Base-by-base conservation (phyloP, 225 moss, liverwort and hornwort species). In the Ulota crispa region DNA sequence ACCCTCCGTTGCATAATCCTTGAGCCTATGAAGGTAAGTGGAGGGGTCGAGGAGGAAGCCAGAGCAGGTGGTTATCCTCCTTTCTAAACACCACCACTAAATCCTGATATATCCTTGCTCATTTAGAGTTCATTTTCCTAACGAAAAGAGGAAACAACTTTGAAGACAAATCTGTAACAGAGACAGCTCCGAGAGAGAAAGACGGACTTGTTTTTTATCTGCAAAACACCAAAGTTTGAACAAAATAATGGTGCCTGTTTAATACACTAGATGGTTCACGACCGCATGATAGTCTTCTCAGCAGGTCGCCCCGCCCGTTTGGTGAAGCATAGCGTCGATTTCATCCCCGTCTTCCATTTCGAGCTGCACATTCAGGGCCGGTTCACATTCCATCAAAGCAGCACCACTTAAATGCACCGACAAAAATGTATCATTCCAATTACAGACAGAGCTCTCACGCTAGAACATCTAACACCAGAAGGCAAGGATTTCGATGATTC, bases 321-420 rank as follows among this genome's bases (percentile, higher is more conserved):
- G 89, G 50, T 89, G 89, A 45, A 89, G 87, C 89, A 89, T 87
- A 56, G 89, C 89, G 45, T 89, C 85, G 36, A 89, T 89, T 79
- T 89, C 89, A 72, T 89, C 89, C n/a, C 89, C 89, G 54, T 87
- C 89, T 81, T 87, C 87, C 89, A 89, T 89, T 39, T 89, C 89
- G 43, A 89, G 89, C 87, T 89, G 86, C 82, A 77, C 53, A 77
- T 18, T 18, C 4, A 6, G 16, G 30, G 5, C 11, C 77, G n/a
- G 18, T 28, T 56, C 52, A 67, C 47, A 23, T 61, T 69, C 41
- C 41, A 52, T 75, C 21, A 78, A 66, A 42, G 27, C 36, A 20
- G 56, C 56, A 42, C 41, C 62, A 42, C 18, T 18, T 7, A 47
- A 24, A 69, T 21, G 39, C 28, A 54, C 39, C 23, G 26, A 63